phyloP scores from a whole-genome alignment of 2,329 filamentous ascomycete species.

The Berkeleyomyces rouxiae region DNA sequence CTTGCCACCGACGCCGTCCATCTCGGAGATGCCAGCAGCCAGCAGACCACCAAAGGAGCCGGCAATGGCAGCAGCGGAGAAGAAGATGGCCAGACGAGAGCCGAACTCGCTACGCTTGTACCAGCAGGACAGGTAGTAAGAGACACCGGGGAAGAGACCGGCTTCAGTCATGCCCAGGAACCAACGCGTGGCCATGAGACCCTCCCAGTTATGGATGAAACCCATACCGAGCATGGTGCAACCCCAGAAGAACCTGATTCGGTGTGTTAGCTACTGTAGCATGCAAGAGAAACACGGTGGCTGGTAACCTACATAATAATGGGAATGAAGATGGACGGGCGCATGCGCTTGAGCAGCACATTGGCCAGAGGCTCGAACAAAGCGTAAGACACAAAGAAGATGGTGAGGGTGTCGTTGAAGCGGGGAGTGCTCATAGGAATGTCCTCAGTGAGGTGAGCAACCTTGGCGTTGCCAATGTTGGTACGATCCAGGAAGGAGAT shows the following conservation, averaged over 20 bases:
- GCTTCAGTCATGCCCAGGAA: constrained; percentile 61
- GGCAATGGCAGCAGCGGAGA: constrained; percentile 63
- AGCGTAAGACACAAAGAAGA: constrained; percentile 78
- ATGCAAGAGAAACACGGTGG: neutral
- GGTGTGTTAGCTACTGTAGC: constrained; percentile 15
- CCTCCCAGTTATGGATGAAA: constrained; percentile 44
- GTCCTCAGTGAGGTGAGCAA: constrained; percentile 36
- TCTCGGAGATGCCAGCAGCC: constrained; percentile 53
- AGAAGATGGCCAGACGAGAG: constrained; percentile 66
- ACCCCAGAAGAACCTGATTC: constrained; percentile 43
- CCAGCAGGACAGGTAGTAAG: constrained; percentile 73
- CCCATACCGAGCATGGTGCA: constrained; percentile 53
- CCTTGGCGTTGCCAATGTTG: constrained; percentile 58
- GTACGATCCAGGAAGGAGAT: constrained; percentile 60
- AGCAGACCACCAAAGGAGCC: constrained; percentile 64
- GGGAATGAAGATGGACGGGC: constrained; percentile 66
- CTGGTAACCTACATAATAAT: constrained; percentile 50
- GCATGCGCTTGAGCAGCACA: constrained; percentile 57
- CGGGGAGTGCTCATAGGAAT: constrained; percentile 44
- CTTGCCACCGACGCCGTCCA: constrained; percentile 44
- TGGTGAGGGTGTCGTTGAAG: constrained; percentile 61
- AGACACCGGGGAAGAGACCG: constrained; percentile 59
- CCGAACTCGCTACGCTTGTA: constrained; percentile 67
- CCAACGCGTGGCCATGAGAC: constrained; percentile 49
- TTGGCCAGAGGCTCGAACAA: constrained; percentile 67